Base-by-base conservation (phyloP, 768 basidiomycete genomes). In the Phylloporus arenicola region DNA sequence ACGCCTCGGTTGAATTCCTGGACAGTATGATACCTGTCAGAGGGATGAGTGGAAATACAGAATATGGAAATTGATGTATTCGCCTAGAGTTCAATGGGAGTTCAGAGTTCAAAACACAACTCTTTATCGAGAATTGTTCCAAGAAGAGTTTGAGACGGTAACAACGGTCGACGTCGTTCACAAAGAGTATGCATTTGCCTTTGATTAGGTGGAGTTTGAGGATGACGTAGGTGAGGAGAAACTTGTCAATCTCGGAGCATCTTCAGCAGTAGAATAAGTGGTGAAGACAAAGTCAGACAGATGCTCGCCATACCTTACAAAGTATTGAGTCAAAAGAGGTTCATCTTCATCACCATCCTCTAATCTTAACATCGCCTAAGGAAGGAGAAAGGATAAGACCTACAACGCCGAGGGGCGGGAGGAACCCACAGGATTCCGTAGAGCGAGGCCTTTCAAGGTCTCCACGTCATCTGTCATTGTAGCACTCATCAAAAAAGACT, bases 1-100 rank as follows among this genome's bases (percentile, higher is more conserved):
- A 96, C 91, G 2, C 96, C 96, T 59, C 91, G 89, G 69, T 99
- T 99, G 64, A 99, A 99, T 68, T 97, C 96, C 60, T 99, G 94
- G 1, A 99, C 96, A 2, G 87, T 86, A 62, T 99, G 96, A 62
- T 93, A 96, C 68, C 92, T 92, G 13, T 33, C 19, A 1, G 4
- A 7, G 24, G 13, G 41, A 42, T 62, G 25, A 61, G 56, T 24
- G 0, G 37, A 19, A 10, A 45, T 19, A n/a, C 7, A 6, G 12
- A 3, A 44, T 17, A n/a, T 13, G 4, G 12, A 20, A 29, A 16
- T 8, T 8, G 2, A 12, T 27, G 12, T 35, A 38, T 62, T 25
- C 45, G 84, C 86, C 95, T 81, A 17, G 94, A 96, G 64, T 96
- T 97, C 48, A 98, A 71, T 0, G 96, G 96, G 27, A 99, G 71